Conservation (phyloP, 345 rosid species). For the Gossypium ekmanianum region DNA sequence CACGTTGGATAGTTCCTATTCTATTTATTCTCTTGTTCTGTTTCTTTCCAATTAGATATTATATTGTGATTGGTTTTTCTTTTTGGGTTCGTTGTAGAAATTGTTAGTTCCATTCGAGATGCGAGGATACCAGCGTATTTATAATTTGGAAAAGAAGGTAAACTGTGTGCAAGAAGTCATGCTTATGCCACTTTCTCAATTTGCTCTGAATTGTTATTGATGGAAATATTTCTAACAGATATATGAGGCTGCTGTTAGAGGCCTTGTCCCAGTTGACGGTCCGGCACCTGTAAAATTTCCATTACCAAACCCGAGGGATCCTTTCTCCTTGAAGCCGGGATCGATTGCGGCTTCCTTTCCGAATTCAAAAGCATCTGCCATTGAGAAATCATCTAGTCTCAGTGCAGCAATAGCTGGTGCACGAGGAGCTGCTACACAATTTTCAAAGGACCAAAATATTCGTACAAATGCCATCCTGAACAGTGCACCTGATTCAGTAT, state of each 20-base stretch:
- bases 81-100: constrained; percentile 37
- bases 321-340: constrained; percentile 75
- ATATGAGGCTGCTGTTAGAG: constrained; percentile 69
- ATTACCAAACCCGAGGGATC: constrained; percentile 64
- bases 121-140: constrained; percentile 84
- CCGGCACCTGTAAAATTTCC: constrained; percentile 62
- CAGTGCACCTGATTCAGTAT: constrained; percentile 20
- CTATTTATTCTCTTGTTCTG: neutral
- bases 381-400: constrained; percentile 49
- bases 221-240: constrained; percentile 35
- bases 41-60: neutral
- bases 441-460: constrained; percentile 42
- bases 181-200: neutral
- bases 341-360: constrained; percentile 33
- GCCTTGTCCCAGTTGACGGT: constrained; percentile 51
- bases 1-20: constrained; percentile 6
- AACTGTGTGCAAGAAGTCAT: neutral
- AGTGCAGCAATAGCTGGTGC: constrained; percentile 82
- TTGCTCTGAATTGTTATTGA: neutral
- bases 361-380: constrained; percentile 30
- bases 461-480: constrained; percentile 14
- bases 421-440: constrained; percentile 75
- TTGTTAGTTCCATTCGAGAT: constrained; percentile 87
- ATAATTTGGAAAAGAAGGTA: constrained; percentile 95
- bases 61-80: constrained; percentile 7